Conservation (phyloP, 305 asterid species). For the Fraxinus greggii region DNA sequence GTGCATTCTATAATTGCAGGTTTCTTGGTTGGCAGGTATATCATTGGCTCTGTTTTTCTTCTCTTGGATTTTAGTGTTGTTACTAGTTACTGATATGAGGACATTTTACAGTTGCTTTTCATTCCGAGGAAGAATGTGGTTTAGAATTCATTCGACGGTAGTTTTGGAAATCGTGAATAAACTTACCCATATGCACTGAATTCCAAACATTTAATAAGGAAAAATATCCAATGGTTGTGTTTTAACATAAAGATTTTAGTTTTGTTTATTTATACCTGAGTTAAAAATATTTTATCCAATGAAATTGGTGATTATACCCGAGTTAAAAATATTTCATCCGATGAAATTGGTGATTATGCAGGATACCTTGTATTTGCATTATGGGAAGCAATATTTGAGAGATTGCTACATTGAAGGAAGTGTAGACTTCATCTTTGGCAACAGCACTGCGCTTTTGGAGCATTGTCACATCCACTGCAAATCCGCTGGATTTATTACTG, state of each 20-base stretch:
- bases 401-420: constrained; percentile 97
- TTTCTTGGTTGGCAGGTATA: constrained; percentile 96
- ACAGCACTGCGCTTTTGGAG: constrained; percentile 97
- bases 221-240: background rate
- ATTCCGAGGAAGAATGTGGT: background rate
- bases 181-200: background rate
- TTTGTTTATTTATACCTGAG: background rate
- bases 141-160: background rate
- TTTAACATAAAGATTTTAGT: background rate
- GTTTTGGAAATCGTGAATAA: background rate
- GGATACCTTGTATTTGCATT: constrained; percentile 90
- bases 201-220: background rate
- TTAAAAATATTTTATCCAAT: background rate
- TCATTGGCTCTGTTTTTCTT: background rate
- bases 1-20: constrained; percentile 88
- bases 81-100: background rate
- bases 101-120: background rate
- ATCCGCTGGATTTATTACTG: constrained; percentile 72
- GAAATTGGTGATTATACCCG: constrained; percentile 9
- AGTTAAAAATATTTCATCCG: background rate
- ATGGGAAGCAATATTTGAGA: constrained; percentile 81
- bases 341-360: constrained; percentile 32
- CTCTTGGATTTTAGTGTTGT: background rate
- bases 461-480: constrained; percentile 96
- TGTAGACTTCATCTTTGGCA: constrained; percentile 94